phyloP scores from a whole-genome alignment of 1,139 yeast genomes.

The Blastobotrys illinoisensis region DNA sequence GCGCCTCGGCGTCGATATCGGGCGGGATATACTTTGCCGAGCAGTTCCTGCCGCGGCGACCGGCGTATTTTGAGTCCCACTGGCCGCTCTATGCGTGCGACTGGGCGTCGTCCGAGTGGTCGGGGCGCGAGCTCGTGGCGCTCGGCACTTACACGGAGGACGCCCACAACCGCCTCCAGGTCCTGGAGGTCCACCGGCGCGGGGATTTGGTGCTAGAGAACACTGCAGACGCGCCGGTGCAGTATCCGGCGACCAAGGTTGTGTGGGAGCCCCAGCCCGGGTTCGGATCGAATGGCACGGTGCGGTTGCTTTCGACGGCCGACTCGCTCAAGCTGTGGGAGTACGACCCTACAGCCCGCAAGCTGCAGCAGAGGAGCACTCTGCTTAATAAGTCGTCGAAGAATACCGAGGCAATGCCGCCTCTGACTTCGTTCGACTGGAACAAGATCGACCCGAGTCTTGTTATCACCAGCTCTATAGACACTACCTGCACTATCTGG shows the following conservation, averaged over 20 bases:
- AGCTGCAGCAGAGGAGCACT: slow-evolving; percentile 38
- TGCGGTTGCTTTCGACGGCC: slow-evolving; percentile 59
- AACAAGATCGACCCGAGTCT: slow-evolving; percentile 63
- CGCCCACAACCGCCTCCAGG: slow-evolving; percentile 40
- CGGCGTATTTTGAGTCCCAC: slow-evolving; percentile 54
- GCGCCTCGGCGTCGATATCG: slow-evolving; percentile 10
- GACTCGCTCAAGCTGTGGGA: slow-evolving; percentile 69
- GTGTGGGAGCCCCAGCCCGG: slow-evolving; percentile 60
- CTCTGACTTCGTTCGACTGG: slow-evolving; percentile 90
- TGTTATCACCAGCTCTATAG: slow-evolving; percentile 82
- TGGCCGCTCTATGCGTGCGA: slow-evolving; percentile 64
- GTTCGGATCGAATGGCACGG: slow-evolving; percentile 9
- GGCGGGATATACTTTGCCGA: slow-evolving; percentile 7
- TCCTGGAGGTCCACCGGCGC: slow-evolving; percentile 23
- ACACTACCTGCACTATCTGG: slow-evolving; percentile 97
- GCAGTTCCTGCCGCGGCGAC: slow-evolving; percentile 30
- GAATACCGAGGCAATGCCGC: slow-evolving; percentile 40
- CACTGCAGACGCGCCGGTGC: slow-evolving; percentile 49
- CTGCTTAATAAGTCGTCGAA: slow-evolving; percentile 39
- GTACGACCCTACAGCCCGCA: slow-evolving; percentile 37
- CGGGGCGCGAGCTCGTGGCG: slow-evolving; percentile 50
- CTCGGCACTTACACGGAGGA: slow-evolving; percentile 70
- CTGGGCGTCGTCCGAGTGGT: slow-evolving; percentile 47
- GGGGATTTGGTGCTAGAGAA: slow-evolving; percentile 18
- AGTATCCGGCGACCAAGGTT: slow-evolving; percentile 62